phyloP scores from a whole-genome alignment of 2,329 filamentous ascomycete species.

The Didymella exigua region DNA sequence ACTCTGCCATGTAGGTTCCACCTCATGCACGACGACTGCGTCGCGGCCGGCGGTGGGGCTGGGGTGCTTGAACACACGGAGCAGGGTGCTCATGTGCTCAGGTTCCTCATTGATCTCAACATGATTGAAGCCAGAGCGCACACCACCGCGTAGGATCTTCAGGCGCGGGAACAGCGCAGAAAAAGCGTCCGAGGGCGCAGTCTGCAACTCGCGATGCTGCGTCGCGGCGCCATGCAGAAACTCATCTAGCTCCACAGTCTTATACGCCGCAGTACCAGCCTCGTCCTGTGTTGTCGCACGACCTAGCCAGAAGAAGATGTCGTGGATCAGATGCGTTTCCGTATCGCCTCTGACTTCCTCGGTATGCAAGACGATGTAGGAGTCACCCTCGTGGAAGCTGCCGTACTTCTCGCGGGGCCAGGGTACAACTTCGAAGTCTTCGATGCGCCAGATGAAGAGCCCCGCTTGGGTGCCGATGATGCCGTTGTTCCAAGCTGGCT shows the following conservation, averaged over 20 bases:
- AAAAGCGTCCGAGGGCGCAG: constrained; percentile 64
- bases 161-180: constrained; percentile 65
- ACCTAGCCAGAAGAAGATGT: constrained; percentile 74
- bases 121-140: constrained; percentile 67
- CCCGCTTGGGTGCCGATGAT: constrained; percentile 60
- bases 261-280: constrained; percentile 71
- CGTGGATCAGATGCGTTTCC: constrained; percentile 51
- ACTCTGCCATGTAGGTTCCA: constrained; percentile 65
- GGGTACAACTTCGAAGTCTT: constrained; percentile 67
- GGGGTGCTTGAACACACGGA: constrained; percentile 68
- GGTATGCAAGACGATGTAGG: constrained; percentile 69
- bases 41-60: constrained; percentile 51
- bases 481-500: constrained; percentile 70
- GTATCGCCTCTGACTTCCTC: constrained; percentile 55
- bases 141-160: constrained; percentile 65
- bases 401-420: constrained; percentile 65
- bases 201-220: constrained; percentile 69
- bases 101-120: constrained; percentile 58
- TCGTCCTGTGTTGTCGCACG: constrained; percentile 70
- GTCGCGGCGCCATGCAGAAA: constrained; percentile 66
- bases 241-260: constrained; percentile 73
- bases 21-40: constrained; percentile 66
- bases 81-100: constrained; percentile 57
- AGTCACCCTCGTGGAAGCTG: constrained; percentile 70
- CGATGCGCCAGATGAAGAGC: constrained; percentile 69